Percentiles rank a stretch among this genome's conserved stretches.
These are phyloP conservation scores for Pittosporum tobira DNA, from an alignment of 129 eudicot species.

Conservation along the genomic window DNA sequence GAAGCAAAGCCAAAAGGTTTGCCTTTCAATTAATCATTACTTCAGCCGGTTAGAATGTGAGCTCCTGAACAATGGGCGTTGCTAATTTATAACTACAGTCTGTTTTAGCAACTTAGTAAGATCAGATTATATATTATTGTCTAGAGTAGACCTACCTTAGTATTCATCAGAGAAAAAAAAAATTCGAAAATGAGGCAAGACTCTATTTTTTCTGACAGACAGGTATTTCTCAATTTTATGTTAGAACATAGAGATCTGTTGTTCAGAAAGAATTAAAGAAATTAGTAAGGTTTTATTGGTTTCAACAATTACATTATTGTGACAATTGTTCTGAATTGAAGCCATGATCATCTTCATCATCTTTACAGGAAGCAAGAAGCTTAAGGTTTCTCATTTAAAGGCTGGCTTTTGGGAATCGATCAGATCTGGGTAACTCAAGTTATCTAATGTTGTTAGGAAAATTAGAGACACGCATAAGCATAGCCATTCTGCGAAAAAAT, in stretches of 20 bases:
- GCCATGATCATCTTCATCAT: neutral
- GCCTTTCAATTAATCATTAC: neutral
- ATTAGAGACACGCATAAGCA: neutral
- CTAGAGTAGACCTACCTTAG: too few relatives aligned
- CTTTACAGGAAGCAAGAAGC: slow-evolving; percentile 53
- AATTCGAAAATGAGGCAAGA: too few relatives aligned
- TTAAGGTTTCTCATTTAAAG: slow-evolving; percentile 36
- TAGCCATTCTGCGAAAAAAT: neutral
- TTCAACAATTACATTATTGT: neutral
- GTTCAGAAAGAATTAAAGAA: neutral
- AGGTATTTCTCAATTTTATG: neutral
- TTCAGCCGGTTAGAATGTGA: too few relatives aligned
- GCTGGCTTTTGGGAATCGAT: slow-evolving; percentile 87
- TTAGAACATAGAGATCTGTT: neutral
- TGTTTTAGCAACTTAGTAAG: too few relatives aligned
- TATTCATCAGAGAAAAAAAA: too few relatives aligned
- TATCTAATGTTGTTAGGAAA: neutral
- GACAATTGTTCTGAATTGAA: neutral
- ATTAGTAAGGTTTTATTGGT: too few relatives aligned
- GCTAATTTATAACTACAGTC: too few relatives aligned
- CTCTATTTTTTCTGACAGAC: neutral
- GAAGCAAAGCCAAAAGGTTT: too few relatives aligned
- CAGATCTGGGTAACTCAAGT: slow-evolving; percentile 66
- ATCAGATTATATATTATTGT: neutral
- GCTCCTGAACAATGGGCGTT: too few relatives aligned